Evolutionary conservation across 441 rosid genomes (phyloP).

Genomic region (Croton laevigatus): DNA sequence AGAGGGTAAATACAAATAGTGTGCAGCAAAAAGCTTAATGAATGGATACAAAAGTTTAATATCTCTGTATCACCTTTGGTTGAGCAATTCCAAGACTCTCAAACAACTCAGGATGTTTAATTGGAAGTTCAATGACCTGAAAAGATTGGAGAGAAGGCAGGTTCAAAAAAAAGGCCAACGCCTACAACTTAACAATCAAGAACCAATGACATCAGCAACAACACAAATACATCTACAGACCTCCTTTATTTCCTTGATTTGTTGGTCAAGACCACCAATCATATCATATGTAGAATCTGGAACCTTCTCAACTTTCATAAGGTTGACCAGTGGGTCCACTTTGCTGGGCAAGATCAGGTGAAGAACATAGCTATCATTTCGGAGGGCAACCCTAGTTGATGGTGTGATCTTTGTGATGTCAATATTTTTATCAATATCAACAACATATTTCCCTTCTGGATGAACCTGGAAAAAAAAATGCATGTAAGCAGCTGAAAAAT

Average conservation of each 20-base stretch:
- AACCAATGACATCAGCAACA: not conserved
- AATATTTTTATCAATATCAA: slow-evolving; percentile 88
- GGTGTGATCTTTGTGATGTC: slow-evolving; percentile 95
- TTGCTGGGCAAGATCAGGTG: slow-evolving; percentile 93
- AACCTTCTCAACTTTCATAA: slow-evolving; percentile 96
- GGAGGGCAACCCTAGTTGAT: slow-evolving; percentile 96
- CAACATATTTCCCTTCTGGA: slow-evolving; percentile 98
- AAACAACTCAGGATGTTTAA: slow-evolving; percentile 83
- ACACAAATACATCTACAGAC: slow-evolving; percentile 24
- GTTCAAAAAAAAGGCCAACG: slow-evolving; percentile 1
- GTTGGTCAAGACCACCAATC: slow-evolving; percentile 97
- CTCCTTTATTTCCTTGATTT: slow-evolving; percentile 96
- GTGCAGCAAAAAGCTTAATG: slow-evolving; percentile 3
- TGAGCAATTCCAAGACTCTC: slow-evolving; percentile 97
- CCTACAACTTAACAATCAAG: not conserved
- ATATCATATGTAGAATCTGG: slow-evolving; percentile 96
- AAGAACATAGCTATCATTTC: slow-evolving; percentile 95
- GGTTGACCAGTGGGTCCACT: slow-evolving; percentile 92
- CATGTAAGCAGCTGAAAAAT: not conserved
- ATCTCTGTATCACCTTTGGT: slow-evolving; percentile 57
- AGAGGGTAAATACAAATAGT: not conserved
- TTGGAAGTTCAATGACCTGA: slow-evolving; percentile 93
- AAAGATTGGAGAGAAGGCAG: slow-evolving; percentile 9
- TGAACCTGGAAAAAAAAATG: slow-evolving; percentile 61
- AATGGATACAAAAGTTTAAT: not conserved